Evolutionary conservation across 495 filamentous ascomycete species (phyloP).

Genomic region (Aspergillus baeticus): DNA sequence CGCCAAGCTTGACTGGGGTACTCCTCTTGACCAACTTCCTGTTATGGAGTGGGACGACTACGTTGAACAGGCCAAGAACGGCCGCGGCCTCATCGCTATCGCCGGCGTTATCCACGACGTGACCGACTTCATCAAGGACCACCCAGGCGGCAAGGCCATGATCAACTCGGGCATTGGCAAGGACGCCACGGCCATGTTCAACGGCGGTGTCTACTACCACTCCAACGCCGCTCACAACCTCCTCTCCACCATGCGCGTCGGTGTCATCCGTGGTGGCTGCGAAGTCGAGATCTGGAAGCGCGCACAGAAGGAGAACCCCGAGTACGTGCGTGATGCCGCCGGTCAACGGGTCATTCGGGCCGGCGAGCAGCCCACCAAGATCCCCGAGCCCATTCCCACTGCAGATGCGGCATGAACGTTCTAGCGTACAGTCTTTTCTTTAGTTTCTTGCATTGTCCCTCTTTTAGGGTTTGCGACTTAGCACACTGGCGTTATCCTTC

Average conservation of each 20-base stretch:
- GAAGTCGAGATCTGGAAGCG: constrained; percentile 99
- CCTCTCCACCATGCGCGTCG: constrained; percentile 92
- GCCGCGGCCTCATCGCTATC: constrained; percentile 81
- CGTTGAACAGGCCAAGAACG: constrained; percentile 81
- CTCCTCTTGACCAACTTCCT: constrained; percentile 88
- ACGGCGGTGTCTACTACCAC: constrained; percentile 97
- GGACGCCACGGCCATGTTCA: constrained; percentile 98
- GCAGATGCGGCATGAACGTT: constrained; percentile 43
- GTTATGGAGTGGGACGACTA: constrained; percentile 98
- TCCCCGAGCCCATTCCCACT: constrained; percentile 51
- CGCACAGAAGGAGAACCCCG: constrained; percentile 75
- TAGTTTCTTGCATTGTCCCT: constrained; percentile 6
- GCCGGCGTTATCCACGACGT: constrained; percentile 97
- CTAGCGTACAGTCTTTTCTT: constrained; percentile 13
- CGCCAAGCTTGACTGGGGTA: constrained; percentile 88
- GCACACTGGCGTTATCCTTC: constrained; percentile 22
- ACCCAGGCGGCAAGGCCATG: constrained; percentile 95
- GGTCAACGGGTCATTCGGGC: constrained; percentile 87
- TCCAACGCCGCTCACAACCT: constrained; percentile 98
- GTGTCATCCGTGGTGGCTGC: constrained; percentile 92
- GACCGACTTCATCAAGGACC: constrained; percentile 90
- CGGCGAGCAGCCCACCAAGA: constrained; percentile 85
- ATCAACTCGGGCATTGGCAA: constrained; percentile 93
- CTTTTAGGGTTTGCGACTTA: constrained; percentile 11
- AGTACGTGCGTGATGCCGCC: constrained; percentile 74